Evolutionary conservation across 2,329 filamentous ascomycete species (phyloP), one percentile per base, ranked within the genome.

Genomic region (Penicillium aurantiogriseum): DNA sequence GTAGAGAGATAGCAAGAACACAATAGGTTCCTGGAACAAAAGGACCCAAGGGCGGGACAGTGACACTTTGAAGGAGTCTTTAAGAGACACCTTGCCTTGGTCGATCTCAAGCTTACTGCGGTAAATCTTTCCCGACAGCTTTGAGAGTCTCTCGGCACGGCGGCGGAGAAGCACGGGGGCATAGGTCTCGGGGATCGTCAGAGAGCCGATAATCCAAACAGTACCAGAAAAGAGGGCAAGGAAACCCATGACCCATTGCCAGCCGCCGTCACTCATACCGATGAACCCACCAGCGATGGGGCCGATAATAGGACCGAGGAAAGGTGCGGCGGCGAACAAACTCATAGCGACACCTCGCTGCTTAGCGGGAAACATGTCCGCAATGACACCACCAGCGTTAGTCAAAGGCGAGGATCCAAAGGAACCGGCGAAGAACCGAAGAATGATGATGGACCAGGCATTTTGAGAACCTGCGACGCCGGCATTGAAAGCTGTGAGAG

Each of bases 271-370:
- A 17, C 62, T 67, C 60, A 67, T 64, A 13, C 67, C 68, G 8
- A 72, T 51, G 59, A 71, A 72, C 7, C 69, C 69, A 50, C 69
- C 69, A 35, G 68, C 63, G 9, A 72, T 60, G 2, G 69, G 69
- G 1, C 69, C 69, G 9, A 71, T 31, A 2, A 66, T 64, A 6
- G 69, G 68, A 13, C 69, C 86, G 50, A 89, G 76, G 69, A 88
- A 88, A 1, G 86, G 86, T 3, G 85, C 84, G 15, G 84, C 80
- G 5, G 86, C 83, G 67, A 89, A 90, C n/a, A 88, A 67, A 27
- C 83, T 81, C 63, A 85, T 82, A 0, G 85, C 87, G 39, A 79
- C 54, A 57, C 84, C 83, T 50, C 83, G 73, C 54, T 84, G 75
- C 2, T 75, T 70, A 2, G 80, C 79, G 2, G 75, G 70, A 62